A percentile compares a stretch with the other conserved stretches of the same genome.
phyloP scores from a whole-genome alignment of 2,329 filamentous ascomycete species.

The Ophiostoma tasmaniense region DNA sequence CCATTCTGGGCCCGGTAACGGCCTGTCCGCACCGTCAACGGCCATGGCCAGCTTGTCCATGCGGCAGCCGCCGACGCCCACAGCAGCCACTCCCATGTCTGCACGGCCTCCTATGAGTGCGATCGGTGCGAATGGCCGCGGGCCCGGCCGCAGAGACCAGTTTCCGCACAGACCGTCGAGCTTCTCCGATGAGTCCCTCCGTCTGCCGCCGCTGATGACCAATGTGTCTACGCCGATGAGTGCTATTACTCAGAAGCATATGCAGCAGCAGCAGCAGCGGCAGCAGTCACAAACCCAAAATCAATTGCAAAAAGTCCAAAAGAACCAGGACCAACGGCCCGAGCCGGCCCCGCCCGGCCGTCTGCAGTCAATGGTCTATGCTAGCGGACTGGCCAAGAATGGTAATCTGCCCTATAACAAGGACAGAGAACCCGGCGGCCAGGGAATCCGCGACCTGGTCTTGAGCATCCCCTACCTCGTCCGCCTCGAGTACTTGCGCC shows the following conservation, averaged over 20 bases:
- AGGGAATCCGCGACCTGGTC: conserved; percentile 57
- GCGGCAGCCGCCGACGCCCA: conserved; percentile 25
- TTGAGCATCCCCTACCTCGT: conserved; percentile 65
- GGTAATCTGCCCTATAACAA: background rate
- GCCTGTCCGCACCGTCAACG: background rate
- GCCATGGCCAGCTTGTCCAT: conserved; percentile 16
- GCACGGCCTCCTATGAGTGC: background rate
- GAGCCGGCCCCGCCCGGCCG: background rate
- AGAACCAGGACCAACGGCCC: background rate
- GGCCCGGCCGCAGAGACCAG: conserved; percentile 5
- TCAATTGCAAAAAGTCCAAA: background rate
- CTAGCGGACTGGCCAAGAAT: background rate
- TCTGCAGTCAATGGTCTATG: background rate
- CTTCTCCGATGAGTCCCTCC: conserved; percentile 40
- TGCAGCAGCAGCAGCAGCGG: background rate
- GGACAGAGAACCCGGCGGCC: conserved; percentile 22
- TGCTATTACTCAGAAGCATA: background rate
- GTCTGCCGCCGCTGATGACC: conserved; percentile 46
- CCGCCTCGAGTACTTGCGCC: conserved; percentile 68
- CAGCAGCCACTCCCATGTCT: background rate
- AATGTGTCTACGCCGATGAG: conserved; percentile 18
- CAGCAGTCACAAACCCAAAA: background rate
- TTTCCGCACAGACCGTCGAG: conserved; percentile 8
- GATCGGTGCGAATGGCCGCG: background rate
- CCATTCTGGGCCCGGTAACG: background rate